Conservation (phyloP, 305 asterid genomes). For the Fraxinus floribunda region DNA sequence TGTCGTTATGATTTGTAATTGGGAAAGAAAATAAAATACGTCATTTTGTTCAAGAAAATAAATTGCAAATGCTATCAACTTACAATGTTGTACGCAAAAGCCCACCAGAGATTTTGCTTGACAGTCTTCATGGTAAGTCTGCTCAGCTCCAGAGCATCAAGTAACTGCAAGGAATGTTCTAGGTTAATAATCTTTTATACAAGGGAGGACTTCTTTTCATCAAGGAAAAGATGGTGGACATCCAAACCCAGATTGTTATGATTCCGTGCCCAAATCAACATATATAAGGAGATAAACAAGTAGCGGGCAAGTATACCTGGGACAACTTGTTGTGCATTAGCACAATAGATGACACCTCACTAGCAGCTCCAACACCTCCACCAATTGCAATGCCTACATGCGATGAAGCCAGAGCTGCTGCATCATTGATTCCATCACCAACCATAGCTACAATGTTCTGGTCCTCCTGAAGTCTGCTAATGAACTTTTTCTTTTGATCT, state of each 20-base stretch:
- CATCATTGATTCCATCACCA: conserved; percentile 97
- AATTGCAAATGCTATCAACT: conserved; percentile 37
- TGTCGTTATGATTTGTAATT: background rate
- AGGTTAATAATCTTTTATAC: background rate
- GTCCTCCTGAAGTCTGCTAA: conserved; percentile 63
- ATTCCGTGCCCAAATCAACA: background rate
- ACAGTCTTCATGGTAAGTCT: conserved; percentile 94
- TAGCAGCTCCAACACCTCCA: conserved; percentile 97
- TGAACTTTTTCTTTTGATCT: conserved; percentile 73
- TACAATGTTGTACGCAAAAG: conserved; percentile 94
- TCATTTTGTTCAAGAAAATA: conserved; percentile 3
- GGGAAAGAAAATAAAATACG: background rate
- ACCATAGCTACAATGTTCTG: conserved; percentile 91
- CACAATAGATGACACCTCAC: conserved; percentile 93
- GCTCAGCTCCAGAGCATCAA: conserved; percentile 96
- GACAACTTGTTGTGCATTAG: conserved; percentile 88
- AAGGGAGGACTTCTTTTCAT: background rate
- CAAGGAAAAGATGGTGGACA: background rate
- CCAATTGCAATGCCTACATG: conserved; percentile 95
- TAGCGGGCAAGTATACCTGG: conserved; percentile 54
- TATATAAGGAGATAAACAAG: background rate
- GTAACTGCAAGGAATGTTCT: conserved; percentile 52
- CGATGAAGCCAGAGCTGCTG: conserved; percentile 94
- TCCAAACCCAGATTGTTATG: background rate
- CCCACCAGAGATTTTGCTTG: conserved; percentile 99